Base-by-base conservation (phyloP, 768 basidiomycete genomes). In the Boletus pseudopeckii region DNA sequence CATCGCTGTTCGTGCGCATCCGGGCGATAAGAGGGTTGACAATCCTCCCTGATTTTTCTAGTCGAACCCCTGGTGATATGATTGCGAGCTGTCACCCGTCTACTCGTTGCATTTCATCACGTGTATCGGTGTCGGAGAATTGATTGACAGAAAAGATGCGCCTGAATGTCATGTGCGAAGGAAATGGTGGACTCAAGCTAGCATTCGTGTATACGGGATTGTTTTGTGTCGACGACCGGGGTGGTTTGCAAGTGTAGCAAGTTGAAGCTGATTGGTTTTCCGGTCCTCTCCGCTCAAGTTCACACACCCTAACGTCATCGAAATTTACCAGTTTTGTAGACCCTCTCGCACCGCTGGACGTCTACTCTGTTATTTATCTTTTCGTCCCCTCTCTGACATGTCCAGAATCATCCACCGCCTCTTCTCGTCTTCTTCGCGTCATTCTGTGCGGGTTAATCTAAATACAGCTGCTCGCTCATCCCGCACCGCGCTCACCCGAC, bases 201-300 rank as follows among this genome's bases (percentile, higher is more conserved):
- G 36, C 1, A n/a, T 17, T 44, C 7, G 38, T 26, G 24, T 26
- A 6, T 26, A 26, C 24, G 26, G 14, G 44, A 34, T 6, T 38
- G 22, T 42, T 39, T 33, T 44, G 42, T 37, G 32, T 40, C 15
- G 38, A 30, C 4, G 22, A 17, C 37, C 17, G 5, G 38, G 8
- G 11, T 40, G 14, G 30, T 45, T 14, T 40, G 26, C 5, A 15
- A 44, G 32, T 7, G 14, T 9, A 15, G 13, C 5, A 26, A 26
- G 24, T 24, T n/a, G 36, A 28, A 26, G 37, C 2, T 34, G 36
- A 14, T 41, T 28, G n/a, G 2, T 38, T 54, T 61, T 45, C 66
- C 68, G 68, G 64, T 45, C 68, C 46, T 57, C 52, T 56, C 68
- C 68, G 67, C 28, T 36, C 58, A 53, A 55, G 58, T 69, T 67